Evolutionary conservation across 805 yeast genomes (phyloP).

Genomic region (Nakazawaea pomicola): DNA sequence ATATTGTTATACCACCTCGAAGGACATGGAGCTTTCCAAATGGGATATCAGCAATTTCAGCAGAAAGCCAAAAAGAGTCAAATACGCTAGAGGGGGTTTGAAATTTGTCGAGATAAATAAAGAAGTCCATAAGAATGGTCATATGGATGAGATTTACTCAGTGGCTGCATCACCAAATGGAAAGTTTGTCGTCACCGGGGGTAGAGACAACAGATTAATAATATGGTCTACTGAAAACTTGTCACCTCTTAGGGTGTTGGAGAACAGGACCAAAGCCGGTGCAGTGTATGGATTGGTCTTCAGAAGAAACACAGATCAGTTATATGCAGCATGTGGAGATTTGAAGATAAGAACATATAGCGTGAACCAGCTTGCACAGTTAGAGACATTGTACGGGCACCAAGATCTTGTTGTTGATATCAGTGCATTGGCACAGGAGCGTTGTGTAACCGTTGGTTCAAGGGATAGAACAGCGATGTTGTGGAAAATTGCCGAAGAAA

Average conservation of each 20-base stretch:
- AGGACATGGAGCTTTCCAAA: constrained; percentile 74
- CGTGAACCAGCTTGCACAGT: constrained; percentile 78
- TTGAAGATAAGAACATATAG: constrained; percentile 84
- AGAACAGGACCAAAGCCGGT: constrained; percentile 67
- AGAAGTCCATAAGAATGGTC: constrained; percentile 63
- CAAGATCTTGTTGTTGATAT: constrained; percentile 86
- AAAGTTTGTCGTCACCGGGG: constrained; percentile 85
- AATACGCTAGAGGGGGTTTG: constrained; percentile 59
- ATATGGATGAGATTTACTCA: constrained; percentile 67
- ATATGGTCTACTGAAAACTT: constrained; percentile 84
- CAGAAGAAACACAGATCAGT: constrained; percentile 75
- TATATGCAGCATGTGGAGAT: constrained; percentile 92
- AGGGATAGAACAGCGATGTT: constrained; percentile 93
- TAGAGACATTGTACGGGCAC: constrained; percentile 92
- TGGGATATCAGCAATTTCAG: constrained; percentile 59
- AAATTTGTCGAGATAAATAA: constrained; percentile 35
- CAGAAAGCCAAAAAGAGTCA: constrained; percentile 62
- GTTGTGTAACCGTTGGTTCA: constrained; percentile 94
- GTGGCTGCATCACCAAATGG: constrained; percentile 88
- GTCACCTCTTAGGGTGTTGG: constrained; percentile 70
- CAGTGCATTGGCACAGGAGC: constrained; percentile 74
- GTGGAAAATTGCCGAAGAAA: constrained; percentile 96
- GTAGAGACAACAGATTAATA: constrained; percentile 72
- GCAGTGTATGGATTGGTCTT: constrained; percentile 69
- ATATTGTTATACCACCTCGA: constrained; percentile 72